Percentiles rank a stretch among this genome's conserved stretches.
phyloP scores from a whole-genome alignment of 2,329 filamentous ascomycete genomes.

The Monosporascus sp. region DNA sequence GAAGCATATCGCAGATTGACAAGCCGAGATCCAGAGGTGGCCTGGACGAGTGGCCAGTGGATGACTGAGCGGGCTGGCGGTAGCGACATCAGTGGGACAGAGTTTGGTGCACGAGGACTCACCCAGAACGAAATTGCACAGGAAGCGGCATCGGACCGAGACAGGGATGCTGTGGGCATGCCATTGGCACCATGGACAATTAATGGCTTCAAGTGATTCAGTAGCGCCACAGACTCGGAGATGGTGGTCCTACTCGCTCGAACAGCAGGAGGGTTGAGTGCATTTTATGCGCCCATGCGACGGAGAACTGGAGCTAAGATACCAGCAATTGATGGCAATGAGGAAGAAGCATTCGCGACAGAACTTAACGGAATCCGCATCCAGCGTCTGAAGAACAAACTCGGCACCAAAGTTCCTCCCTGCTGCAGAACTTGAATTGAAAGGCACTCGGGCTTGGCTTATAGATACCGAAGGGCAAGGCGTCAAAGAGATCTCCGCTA shows the following conservation, averaged over 20 bases:
- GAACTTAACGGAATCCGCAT: slow-evolving; percentile 54
- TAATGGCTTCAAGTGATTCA: slow-evolving; percentile 61
- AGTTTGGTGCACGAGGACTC: slow-evolving; percentile 41
- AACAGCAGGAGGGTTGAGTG: slow-evolving; percentile 41
- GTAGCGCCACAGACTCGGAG: slow-evolving; percentile 54
- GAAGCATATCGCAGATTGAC: slow-evolving; percentile 39
- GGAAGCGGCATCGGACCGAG: slow-evolving; percentile 14
- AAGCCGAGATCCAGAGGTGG: slow-evolving; percentile 33
- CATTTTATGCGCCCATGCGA: slow-evolving; percentile 50
- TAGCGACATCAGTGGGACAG: slow-evolving; percentile 51
- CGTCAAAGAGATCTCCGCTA: slow-evolving; percentile 52
- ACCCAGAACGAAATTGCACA: slow-evolving; percentile 4
- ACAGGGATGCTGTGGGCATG: slow-evolving; percentile 9
- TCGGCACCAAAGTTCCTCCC: slow-evolving; percentile 58
- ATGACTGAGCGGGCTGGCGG: slow-evolving; percentile 58
- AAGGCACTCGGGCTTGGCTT: slow-evolving; percentile 45
- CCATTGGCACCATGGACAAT: slow-evolving; percentile 37
- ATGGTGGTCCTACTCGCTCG: slow-evolving; percentile 53
- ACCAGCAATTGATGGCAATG: too few species aligned
- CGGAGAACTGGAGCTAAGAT: background rate
- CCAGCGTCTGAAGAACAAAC: slow-evolving; percentile 55
- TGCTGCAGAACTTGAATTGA: slow-evolving; percentile 56
- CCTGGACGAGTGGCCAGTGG: slow-evolving; percentile 59
- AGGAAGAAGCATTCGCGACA: slow-evolving; percentile 8
- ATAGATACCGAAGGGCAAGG: slow-evolving; percentile 54